Conservation (phyloP, 2,329 filamentous ascomycete species). For the Didymellaceae sp. region DNA sequence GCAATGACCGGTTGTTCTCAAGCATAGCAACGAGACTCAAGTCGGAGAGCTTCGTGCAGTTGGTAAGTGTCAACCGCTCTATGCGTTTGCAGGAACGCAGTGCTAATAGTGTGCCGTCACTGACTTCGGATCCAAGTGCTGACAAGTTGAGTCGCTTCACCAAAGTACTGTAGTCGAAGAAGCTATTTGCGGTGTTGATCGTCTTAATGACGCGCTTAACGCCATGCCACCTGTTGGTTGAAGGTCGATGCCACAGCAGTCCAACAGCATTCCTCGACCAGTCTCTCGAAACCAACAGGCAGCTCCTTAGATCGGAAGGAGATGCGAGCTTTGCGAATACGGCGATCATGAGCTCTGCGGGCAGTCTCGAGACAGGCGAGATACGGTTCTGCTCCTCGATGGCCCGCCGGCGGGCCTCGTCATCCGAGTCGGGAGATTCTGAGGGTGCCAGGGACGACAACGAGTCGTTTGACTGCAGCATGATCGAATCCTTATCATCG, state of each 20-base stretch:
- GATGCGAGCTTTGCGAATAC: slow-evolving; percentile 85
- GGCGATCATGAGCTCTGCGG: slow-evolving; percentile 92
- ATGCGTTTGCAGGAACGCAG: slow-evolving; percentile 86
- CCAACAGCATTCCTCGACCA: slow-evolving; percentile 95
- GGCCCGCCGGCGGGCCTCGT: slow-evolving; percentile 65
- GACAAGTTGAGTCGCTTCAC: slow-evolving; percentile 93
- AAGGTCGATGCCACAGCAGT: slow-evolving; percentile 90
- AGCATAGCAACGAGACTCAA: slow-evolving; percentile 80
- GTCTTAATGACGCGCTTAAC: slow-evolving; percentile 82
- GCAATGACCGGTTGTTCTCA: slow-evolving; percentile 76
- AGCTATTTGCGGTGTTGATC: slow-evolving; percentile 73
- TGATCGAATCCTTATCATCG: slow-evolving; percentile 93
- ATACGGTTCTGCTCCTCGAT: slow-evolving; percentile 71
- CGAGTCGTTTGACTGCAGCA: slow-evolving; percentile 82
- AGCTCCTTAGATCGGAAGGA: slow-evolving; percentile 79
- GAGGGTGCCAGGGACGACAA: slow-evolving; percentile 87
- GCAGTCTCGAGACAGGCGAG: slow-evolving; percentile 83
- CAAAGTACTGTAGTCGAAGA: slow-evolving; percentile 87
- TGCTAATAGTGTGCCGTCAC: slow-evolving; percentile 85
- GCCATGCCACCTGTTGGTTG: slow-evolving; percentile 85
- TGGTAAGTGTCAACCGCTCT: slow-evolving; percentile 90
- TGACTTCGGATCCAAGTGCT: slow-evolving; percentile 75
- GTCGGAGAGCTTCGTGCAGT: slow-evolving; percentile 85
- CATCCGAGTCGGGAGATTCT: slow-evolving; percentile 75
- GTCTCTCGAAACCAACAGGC: slow-evolving; percentile 91